Conservation (phyloP, 768 basidiomycete genomes). For the Panus rudis region DNA sequence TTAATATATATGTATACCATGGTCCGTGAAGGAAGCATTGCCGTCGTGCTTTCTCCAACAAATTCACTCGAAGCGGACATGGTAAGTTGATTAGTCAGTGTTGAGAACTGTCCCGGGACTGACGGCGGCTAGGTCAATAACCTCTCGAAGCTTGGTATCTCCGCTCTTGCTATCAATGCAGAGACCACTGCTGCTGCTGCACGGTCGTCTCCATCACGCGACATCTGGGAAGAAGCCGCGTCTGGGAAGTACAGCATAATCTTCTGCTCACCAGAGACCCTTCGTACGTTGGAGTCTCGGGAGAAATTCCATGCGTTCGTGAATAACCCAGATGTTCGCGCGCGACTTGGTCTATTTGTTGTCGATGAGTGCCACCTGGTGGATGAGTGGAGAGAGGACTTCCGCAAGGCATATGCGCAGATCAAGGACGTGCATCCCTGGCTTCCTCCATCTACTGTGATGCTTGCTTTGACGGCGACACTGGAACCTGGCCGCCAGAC, state of each 20-base stretch:
- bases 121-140: conserved; percentile 1
- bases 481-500: conserved; percentile 2
- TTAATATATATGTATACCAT: conserved; percentile 4
- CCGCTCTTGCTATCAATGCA: conserved; percentile 5
- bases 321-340: neutral
- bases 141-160: neutral
- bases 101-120: too few relatives aligned
- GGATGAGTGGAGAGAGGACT: conserved; percentile 3
- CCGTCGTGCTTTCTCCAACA: conserved; percentile 4
- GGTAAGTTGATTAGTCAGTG: neutral
- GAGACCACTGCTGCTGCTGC: conserved; percentile 2
- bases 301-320: neutral
- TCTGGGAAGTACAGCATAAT: neutral
- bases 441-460: conserved; percentile 1
- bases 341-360: neutral
- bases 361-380: conserved; percentile 5
- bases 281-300: neutral
- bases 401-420: neutral
- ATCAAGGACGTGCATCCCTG: neutral
- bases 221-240: conserved; percentile 3
- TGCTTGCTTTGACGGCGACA: conserved; percentile 4
- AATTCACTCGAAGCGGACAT: conserved; percentile 6
- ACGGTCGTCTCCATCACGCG: neutral
- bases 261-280: neutral
- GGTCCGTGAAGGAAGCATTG: neutral